Base-by-base conservation (phyloP, 345 rosid genomes). In the Populus simonii region DNA sequence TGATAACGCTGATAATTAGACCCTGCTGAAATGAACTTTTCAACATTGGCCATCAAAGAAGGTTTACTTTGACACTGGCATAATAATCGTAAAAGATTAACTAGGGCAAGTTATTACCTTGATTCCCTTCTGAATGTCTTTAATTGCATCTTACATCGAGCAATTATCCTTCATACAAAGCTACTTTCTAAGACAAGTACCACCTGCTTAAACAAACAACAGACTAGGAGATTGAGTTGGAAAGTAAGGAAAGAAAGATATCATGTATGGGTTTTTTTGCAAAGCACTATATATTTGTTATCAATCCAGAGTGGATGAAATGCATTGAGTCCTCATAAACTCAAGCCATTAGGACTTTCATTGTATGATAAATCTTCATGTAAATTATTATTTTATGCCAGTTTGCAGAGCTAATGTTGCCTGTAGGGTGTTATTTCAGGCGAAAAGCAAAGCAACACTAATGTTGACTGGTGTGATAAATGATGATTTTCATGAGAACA, bases 381-480 rank as follows among this genome's bases (percentile, higher is more conserved):
- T 23, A 27, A 16, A 49, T 49, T 74, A 13, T 59, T 38, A 66
- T 59, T 74, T 36, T 76, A 36, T 6, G 25, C 49, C 74, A 8
- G 78, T 75, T 82, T 86, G 81, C 79, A 74, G 81, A 70, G 61
- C 88, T 88, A 84, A 90, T 86, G 85, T 76, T 83, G 82, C 78
- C 86, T 80, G 83, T 90, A 89, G 92, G 85, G 83, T 85, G 90
- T 88, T 71, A 38, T 84, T 77, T 89, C 89, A 96, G 99, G 97
- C 91, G 77, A 96, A 91, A 86, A 83, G 80, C 82, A 91, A 86
- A 88, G 98, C 98, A 74, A 90, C 94, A 7, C 66, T 96, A 78
- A 84, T 92, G 91, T 83, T 93, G 83, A 87, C 91, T 2, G 90
- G 85, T 75, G 62, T 91, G 78, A 77, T 89, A 51, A 78, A 85